Base-by-base conservation (phyloP, 1,139 yeast genomes). In the Hansenula lynferdii region DNA sequence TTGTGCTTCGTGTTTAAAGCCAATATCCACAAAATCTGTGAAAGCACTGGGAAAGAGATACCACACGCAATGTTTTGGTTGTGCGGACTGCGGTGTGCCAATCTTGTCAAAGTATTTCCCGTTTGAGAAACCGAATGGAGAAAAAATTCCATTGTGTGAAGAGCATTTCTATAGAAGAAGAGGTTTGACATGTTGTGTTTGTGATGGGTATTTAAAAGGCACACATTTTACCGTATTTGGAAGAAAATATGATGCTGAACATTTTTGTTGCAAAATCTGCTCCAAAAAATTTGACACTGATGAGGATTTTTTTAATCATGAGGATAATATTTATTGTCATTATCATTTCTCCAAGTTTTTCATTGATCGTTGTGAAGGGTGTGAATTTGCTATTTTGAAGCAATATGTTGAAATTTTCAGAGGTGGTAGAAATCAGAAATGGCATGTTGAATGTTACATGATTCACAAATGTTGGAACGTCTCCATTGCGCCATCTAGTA, bases 361-460 rank as follows among this genome's bases (percentile, higher is more conserved):
- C 60, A 97, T 97, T 1, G 82, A 85, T 23, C 82, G 83, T 44
- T 94, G 98, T 66, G 95, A 87, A 63, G 97, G 97, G 18, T 92
- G 98, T 63, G 76, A 82, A 46, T 82, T 89, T 26, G 86, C 97
- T 2, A 92, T 92, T 40, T 77, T 94, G 25, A 90, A 90, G 54
- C 97, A 92, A 58, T 92, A 89, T 62, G 96, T 90, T 27, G 97
- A 92, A 60, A 77, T 92, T 35, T 86, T 80, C 47, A 72, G 95
- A 49, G 96, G 96, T 35, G 97, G 97, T n/a, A 74, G 85, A 50
- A 84, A 85, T 47, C 96, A 90, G 58, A 96, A 89, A 57, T 94
- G 98, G 98, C 99, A 94, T 60, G 97, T 97, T 3, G 98, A 94
- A 60, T 94, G 98, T 65, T 94, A 89, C 58, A 94, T 94, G 90